These are phyloP conservation scores for Orbilia blumenaviensis DNA, from an alignment of 2,329 filamentous ascomycete species.

Conservation along the genomic window DNA sequence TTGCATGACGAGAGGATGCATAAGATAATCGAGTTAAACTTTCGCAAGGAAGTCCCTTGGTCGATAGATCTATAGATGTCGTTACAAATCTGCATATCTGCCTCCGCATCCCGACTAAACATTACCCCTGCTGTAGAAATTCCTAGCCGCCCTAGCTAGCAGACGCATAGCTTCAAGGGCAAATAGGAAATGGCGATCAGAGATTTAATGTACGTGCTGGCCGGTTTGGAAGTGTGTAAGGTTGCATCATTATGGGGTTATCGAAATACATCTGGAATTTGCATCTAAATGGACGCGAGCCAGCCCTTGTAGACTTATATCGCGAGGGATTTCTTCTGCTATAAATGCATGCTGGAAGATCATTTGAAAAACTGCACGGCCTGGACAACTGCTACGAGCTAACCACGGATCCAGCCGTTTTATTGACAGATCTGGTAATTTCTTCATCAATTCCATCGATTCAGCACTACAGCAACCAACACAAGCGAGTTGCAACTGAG, in stretches of 20 bases:
- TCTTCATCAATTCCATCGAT: neutral
- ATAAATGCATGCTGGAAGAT: constrained; percentile 9
- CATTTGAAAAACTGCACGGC: neutral
- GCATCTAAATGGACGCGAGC: neutral
- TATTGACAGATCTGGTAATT: constrained; percentile 20
- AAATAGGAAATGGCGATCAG: constrained; percentile 9
- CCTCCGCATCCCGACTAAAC: neutral
- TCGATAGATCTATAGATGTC: neutral
- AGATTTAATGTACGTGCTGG: neutral
- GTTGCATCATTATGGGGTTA: constrained; percentile 5
- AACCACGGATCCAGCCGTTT: constrained; percentile 1
- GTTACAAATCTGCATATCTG: neutral
- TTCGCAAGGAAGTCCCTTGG: constrained; percentile 18
- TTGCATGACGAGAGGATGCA: neutral
- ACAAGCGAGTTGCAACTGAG: neutral
- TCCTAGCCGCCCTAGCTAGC: constrained; percentile 10
- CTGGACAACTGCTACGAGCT: neutral
- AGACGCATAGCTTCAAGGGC: neutral
- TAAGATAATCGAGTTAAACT: neutral
- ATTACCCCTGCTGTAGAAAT: constrained; percentile 7
- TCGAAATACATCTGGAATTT: neutral
- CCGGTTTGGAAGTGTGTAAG: neutral
- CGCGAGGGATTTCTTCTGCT: neutral
- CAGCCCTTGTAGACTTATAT: neutral
- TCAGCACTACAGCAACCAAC: constrained; percentile 9